Percentiles rank a stretch among this genome's conserved stretches.
These are phyloP conservation scores for Picochlorum sp. DNA, from an alignment of 139 green algal genomes.

Conservation along the genomic window DNA sequence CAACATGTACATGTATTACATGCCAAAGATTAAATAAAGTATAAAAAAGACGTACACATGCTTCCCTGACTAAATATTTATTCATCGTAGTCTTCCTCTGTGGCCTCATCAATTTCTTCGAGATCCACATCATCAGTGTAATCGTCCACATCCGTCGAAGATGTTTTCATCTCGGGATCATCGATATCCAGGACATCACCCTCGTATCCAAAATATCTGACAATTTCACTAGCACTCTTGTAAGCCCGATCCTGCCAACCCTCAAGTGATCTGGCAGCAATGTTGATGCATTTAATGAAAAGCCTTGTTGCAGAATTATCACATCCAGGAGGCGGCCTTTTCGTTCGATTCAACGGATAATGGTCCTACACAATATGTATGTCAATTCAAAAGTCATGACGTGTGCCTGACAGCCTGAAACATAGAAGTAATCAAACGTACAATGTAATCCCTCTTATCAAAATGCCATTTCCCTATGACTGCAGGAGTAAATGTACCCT, in stretches of 20 bases:
- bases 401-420: background rate
- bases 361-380: slow-evolving; percentile 3
- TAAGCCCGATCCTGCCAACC: slow-evolving; percentile 17
- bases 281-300: slow-evolving; percentile 36
- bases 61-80: slow-evolving; percentile 2
- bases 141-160: background rate
- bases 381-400: no score
- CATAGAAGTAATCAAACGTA: background rate
- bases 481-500: slow-evolving; percentile 31
- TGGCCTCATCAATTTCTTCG: background rate
- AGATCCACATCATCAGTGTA: slow-evolving; percentile 5
- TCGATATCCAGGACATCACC: background rate
- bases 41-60: no score
- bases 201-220: slow-evolving; percentile 9
- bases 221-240: slow-evolving; percentile 2
- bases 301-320: slow-evolving; percentile 24
- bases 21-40: background rate
- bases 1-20: no score
- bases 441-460: slow-evolving; percentile 59
- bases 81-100: slow-evolving; percentile 6
- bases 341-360: slow-evolving; percentile 36
- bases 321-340: slow-evolving; percentile 34
- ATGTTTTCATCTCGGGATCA: background rate
- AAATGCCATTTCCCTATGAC: slow-evolving; percentile 56
- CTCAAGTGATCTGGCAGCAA: slow-evolving; percentile 24